These are phyloP conservation scores for Raphanus sativus DNA, from an alignment of 345 rosid genomes.

Conservation along the genomic window DNA sequence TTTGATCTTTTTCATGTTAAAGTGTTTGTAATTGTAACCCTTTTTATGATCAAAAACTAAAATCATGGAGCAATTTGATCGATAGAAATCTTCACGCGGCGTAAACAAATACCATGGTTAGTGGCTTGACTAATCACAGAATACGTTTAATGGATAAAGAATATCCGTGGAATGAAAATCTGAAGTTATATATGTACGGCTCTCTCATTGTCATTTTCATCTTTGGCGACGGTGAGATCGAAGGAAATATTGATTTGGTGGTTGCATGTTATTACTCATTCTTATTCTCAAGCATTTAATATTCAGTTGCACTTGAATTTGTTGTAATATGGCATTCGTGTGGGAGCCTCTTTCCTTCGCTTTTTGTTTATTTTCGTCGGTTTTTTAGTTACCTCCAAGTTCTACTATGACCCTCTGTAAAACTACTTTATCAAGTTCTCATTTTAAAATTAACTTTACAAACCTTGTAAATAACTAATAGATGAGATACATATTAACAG, in stretches of 20 bases:
- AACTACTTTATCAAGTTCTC: too few relatives aligned
- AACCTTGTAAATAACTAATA: too few relatives aligned
- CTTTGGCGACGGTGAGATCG: neutral
- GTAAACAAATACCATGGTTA: neutral
- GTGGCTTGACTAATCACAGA: neutral
- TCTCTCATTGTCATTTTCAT: slow-evolving; percentile 2
- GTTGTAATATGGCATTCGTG: neutral
- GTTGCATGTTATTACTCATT: slow-evolving; percentile 18
- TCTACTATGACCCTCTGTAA: too few relatives aligned
- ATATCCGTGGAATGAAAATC: neutral
- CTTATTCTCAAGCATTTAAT: slow-evolving; percentile 10
- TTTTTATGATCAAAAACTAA: neutral
- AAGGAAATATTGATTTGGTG: slow-evolving; percentile 15
- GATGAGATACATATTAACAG: too few relatives aligned
- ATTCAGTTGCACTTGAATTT: neutral
- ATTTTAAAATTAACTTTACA: too few relatives aligned
- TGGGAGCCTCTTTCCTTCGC: slow-evolving; percentile 8
- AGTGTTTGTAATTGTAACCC: neutral
- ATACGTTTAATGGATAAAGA: neutral
- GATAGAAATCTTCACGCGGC: neutral
- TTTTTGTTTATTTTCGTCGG: slow-evolving; percentile 1
- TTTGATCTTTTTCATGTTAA: neutral
- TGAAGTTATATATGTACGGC: slow-evolving; percentile 5
- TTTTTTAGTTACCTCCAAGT: neutral
- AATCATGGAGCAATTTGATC: neutral